Percentiles rank a stretch among this genome's conserved stretches.
These are phyloP conservation scores for Salisapilia sapeloensis DNA, from an alignment of 352 stramenopile genomes.

Conservation along the genomic window DNA sequence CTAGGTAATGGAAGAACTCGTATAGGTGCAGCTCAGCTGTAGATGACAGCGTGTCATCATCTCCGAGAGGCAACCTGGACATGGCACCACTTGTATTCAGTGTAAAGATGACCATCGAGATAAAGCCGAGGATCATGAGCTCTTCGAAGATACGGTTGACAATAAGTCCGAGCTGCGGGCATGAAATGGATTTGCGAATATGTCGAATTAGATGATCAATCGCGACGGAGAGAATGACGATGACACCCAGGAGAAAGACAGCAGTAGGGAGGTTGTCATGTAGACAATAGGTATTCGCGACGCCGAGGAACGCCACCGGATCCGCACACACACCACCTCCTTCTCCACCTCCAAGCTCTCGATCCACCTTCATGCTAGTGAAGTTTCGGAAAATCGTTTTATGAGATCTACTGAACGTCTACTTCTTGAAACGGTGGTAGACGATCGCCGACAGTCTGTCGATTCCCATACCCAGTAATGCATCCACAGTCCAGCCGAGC, in stretches of 20 bases:
- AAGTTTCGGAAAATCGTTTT: too few species aligned
- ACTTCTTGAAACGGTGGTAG: too few species aligned
- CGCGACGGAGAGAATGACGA: slow-evolving; percentile 51
- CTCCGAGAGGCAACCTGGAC: slow-evolving; percentile 17
- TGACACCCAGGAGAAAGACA: slow-evolving; percentile 60
- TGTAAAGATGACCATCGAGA: slow-evolving; percentile 80
- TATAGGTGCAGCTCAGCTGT: slow-evolving; percentile 71
- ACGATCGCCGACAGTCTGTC: too few species aligned
- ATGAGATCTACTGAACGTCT: too few species aligned
- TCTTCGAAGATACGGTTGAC: slow-evolving; percentile 79
- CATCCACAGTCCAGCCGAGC: too few species aligned
- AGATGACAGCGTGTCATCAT: slow-evolving; percentile 20
- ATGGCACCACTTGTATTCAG: slow-evolving; percentile 69
- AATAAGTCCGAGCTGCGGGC: slow-evolving; percentile 65
- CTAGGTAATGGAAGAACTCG: slow-evolving; percentile 84
- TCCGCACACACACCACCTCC: slow-evolving; percentile 29
- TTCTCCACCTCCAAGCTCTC: too few species aligned
- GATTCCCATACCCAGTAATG: too few species aligned
- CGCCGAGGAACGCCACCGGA: slow-evolving; percentile 48
- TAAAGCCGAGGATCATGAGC: slow-evolving; percentile 79
- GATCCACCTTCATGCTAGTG: too few species aligned
- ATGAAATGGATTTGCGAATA: slow-evolving; percentile 35
- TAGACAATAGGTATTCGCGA: slow-evolving; percentile 66
- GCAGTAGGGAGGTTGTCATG: slow-evolving; percentile 50
- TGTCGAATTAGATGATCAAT: slow-evolving; percentile 35